A percentile compares a stretch with the other conserved stretches of the same genome.
Conservation (phyloP, 2,329 filamentous ascomycete genomes). For the Myriosclerotinia scirpicola region DNA sequence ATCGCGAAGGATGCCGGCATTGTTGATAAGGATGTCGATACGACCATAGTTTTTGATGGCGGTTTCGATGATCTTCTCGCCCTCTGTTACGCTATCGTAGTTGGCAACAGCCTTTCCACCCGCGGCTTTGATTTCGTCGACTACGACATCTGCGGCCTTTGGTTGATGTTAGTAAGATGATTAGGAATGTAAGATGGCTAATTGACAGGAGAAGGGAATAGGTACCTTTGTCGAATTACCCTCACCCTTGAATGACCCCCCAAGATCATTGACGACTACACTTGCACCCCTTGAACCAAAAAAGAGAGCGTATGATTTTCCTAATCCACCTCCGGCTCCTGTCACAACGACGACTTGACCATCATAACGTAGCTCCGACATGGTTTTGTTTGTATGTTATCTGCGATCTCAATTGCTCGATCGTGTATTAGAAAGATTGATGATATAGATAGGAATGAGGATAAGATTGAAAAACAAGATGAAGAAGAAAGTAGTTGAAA, state of each 20-base stretch:
- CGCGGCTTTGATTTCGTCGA: constrained; percentile 78
- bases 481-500: background rate
- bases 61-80: constrained; percentile 90
- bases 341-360: constrained; percentile 88
- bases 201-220: background rate
- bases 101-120: constrained; percentile 97
- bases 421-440: background rate
- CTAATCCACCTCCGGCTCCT: constrained; percentile 78
- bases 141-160: constrained; percentile 78
- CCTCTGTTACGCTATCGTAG: constrained; percentile 92
- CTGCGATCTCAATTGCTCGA: constrained; percentile 1
- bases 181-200: constrained; percentile 11
- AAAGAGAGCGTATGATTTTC: constrained; percentile 82
- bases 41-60: constrained; percentile 79
- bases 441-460: background rate
- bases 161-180: constrained; percentile 23
- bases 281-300: constrained; percentile 88
- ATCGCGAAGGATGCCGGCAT: constrained; percentile 89
- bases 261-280: constrained; percentile 95
- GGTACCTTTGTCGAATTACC: constrained; percentile 78
- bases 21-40: constrained; percentile 95
- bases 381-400: constrained; percentile 35
- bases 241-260: constrained; percentile 90
- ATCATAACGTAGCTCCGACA: constrained; percentile 73
- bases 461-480: background rate